phyloP scores from a whole-genome alignment of 1,284 basidiomycete species.

The Mycena sp. region DNA sequence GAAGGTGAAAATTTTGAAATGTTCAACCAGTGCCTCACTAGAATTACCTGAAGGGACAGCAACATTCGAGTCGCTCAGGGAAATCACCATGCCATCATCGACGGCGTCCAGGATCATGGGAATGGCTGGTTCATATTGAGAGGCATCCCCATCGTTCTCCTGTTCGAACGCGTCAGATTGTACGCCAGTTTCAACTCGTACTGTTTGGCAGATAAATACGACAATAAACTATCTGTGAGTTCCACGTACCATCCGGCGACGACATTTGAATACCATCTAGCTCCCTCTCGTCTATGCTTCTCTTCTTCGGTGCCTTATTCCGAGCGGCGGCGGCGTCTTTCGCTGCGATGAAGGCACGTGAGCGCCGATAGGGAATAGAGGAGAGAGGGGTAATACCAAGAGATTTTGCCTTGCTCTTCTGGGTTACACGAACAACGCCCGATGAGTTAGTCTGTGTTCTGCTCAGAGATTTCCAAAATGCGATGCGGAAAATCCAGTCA shows the following conservation, averaged over 20 bases:
- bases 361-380: no score
- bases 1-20: no score
- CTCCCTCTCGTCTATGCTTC: no score
- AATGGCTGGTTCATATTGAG: no score
- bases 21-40: no score
- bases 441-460: slow-evolving; percentile 1
- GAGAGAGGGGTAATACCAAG: slow-evolving; percentile 2
- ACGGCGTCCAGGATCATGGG: not conserved
- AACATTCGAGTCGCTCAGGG: not conserved
- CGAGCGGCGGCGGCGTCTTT: no score
- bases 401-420: slow-evolving; percentile 4
- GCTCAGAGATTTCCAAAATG: not conserved
- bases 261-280: not conserved
- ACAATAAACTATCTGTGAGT: not conserved
- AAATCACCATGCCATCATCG: not conserved
- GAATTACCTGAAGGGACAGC: no score
- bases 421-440: slow-evolving; percentile 6
- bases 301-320: no score
- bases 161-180: not conserved
- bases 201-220: not conserved
- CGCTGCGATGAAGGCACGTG: no score
- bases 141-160: not conserved
- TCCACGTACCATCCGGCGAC: not conserved
- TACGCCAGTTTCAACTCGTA: not conserved
- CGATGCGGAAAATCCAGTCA: not conserved